Conservation (phyloP, 805 yeast genomes). For the Kazachstania taianensis region DNA sequence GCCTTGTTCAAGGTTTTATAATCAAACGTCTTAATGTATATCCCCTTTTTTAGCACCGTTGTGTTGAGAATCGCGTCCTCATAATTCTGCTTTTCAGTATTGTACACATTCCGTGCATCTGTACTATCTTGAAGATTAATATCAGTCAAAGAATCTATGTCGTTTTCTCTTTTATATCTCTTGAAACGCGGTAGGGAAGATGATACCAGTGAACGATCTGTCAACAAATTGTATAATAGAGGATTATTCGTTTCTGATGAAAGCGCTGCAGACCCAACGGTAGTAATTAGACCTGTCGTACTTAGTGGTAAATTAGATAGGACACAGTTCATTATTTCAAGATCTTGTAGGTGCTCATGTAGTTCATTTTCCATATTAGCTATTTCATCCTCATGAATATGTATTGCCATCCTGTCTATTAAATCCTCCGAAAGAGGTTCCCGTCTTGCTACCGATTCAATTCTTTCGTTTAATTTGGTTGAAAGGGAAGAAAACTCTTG, state of each 20-base stretch:
- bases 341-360: constrained; percentile 49
- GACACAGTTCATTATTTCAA: constrained; percentile 49
- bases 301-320: constrained; percentile 42
- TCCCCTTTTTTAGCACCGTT: constrained; percentile 70
- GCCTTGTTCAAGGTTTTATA: constrained; percentile 11
- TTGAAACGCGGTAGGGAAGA: constrained; percentile 73
- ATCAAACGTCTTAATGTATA: constrained; percentile 29
- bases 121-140: not conserved
- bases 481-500: constrained; percentile 47
- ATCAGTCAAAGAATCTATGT: constrained; percentile 1
- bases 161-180: not conserved
- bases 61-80: constrained; percentile 36
- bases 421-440: constrained; percentile 13
- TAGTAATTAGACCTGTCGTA: constrained; percentile 80
- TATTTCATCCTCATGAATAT: constrained; percentile 13
- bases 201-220: constrained; percentile 84
- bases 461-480: constrained; percentile 5
- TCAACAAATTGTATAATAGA: constrained; percentile 75
- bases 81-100: not conserved
- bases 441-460: constrained; percentile 6
- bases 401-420: constrained; percentile 13
- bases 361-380: constrained; percentile 19
- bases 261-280: constrained; percentile 61
- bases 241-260: constrained; percentile 52
- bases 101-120: not conserved